phyloP scores from a whole-genome alignment of 257 asterid genomes.

The Paraleonurus japonicus region DNA sequence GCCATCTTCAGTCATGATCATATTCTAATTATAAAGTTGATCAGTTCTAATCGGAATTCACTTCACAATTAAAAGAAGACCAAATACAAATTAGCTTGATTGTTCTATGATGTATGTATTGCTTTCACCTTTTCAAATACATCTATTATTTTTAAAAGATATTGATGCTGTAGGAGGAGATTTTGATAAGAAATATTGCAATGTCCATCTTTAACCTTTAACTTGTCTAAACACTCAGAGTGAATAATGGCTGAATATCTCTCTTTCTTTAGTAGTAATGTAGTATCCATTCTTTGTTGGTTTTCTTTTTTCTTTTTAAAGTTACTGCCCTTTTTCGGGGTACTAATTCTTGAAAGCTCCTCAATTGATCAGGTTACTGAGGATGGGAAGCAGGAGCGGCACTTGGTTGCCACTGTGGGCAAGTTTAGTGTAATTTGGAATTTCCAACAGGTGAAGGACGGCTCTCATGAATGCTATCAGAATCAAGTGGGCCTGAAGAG shows the following conservation, averaged over 20 bases:
- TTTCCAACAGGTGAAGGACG: conserved; percentile 90
- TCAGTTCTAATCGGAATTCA: not conserved
- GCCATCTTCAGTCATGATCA: not conserved
- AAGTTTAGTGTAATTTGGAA: conserved; percentile 99
- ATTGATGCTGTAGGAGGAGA: not conserved
- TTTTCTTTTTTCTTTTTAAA: not conserved
- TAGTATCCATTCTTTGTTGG: not conserved
- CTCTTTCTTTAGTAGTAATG: not conserved
- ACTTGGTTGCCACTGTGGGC: conserved; percentile 94
- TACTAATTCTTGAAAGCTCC: conserved; percentile 14
- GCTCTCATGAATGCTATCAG: conserved; percentile 81
- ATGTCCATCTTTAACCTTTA: not conserved
- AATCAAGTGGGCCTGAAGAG: conserved; percentile 74
- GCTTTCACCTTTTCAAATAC: not conserved
- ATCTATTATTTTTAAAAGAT: not conserved
- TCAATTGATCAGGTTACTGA: conserved; percentile 68
- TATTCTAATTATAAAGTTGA: not conserved
- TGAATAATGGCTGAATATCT: not conserved
- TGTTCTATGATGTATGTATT: not conserved
- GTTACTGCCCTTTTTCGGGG: not conserved
- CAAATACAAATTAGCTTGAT: not conserved
- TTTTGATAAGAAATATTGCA: not conserved
- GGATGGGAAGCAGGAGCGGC: conserved; percentile 91
- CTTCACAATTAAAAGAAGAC: not conserved
- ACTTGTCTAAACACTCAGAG: not conserved